Evolutionary conservation across 306 rosid species (phyloP), one percentile per base, ranked within the genome.

Genomic region (Mucuna pruriens): DNA sequence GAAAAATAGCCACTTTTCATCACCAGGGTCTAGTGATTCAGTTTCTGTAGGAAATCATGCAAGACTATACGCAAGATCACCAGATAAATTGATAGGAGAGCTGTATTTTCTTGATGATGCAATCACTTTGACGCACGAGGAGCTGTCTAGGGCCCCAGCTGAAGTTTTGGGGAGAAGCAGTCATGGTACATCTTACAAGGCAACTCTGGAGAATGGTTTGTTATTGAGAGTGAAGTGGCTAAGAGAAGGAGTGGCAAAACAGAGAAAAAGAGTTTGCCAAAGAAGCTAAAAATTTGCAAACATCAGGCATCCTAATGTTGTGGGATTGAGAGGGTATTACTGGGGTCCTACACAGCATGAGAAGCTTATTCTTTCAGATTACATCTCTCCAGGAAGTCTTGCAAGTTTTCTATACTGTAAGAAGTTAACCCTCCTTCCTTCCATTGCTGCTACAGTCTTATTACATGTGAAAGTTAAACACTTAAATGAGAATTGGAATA

Each of bases 281-380:
- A 88, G 97, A 90, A 87, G 95, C 95, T 66, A 89, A 92, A 54
- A 87, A 69, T 88, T 92, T 81, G 80, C 93, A 13, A 92, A 90
- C 82, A 90, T 92, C 81, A 86, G 93, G 77, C 97, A 92, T 69
- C 97, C 95, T 3, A 92, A 92, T 48, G 91, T 92, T 76, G 95
- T 90, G 31, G 93, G 94, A 49, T 80, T 92, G 78, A 89, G 89
- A 85, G 97, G 97, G 9, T 92, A 92, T 72, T 92, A 90, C 68
- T 92, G 94, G 97, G 97, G 97, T 23, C 97, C 97, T 36, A 87
- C 97, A 9, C 97, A 92, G 88, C 97, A 90, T 49, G 97, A 92
- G 88, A 90, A 92, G 86, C 97, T 92, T 78, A 92, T 92, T 85
- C 91, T 92, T 75, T 87, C 94, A 5, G 97, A 92, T 55, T 90